A percentile compares a stretch with the other conserved stretches of the same genome.
Evolutionary conservation across 2,329 filamentous ascomycete genomes (phyloP).

Genomic region (Hypoxylon sp.): DNA sequence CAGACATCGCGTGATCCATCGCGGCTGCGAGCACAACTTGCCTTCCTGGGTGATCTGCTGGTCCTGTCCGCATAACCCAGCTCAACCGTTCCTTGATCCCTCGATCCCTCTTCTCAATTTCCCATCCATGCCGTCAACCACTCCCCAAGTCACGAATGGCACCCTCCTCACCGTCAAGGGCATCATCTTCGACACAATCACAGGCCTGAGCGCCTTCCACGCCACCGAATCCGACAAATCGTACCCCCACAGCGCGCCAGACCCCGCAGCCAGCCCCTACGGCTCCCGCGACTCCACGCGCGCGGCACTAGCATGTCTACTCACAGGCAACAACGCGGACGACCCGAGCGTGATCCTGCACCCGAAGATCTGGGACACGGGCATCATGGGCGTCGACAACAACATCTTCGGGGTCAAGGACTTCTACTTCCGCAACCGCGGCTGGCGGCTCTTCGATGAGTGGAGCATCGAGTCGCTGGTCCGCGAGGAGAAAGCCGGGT

Average conservation of each 20-base stretch:
- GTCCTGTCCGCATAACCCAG: conserved; percentile 31
- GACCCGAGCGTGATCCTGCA: conserved; percentile 3
- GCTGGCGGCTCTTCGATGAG: not conserved
- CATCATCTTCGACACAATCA: conserved; percentile 23
- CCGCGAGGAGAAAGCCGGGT: not conserved
- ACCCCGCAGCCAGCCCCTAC: conserved; percentile 22
- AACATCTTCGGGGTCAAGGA: conserved; percentile 31
- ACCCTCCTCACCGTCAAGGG: conserved; percentile 18
- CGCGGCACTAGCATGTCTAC: conserved; percentile 2
- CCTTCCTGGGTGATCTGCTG: conserved; percentile 35
- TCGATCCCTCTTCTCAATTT: not conserved
- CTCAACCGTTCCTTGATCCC: conserved; percentile 19
- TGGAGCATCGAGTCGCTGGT: conserved; percentile 4
- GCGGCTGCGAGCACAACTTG: conserved; percentile 25
- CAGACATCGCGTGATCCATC: conserved; percentile 23
- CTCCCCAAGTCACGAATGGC: not conserved
- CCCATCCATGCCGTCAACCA: not conserved
- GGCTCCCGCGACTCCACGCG: conserved; percentile 16
- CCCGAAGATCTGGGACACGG: conserved; percentile 14
- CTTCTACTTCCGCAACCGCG: conserved; percentile 28
- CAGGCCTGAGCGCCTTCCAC: conserved; percentile 25
- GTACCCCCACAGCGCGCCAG: conserved; percentile 9
- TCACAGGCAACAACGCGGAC: conserved; percentile 4
- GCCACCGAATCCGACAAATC: conserved; percentile 23
- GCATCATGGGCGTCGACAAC: conserved; percentile 22